These are phyloP conservation scores for Lasiodiplodia sp. DNA, from an alignment of 2,329 filamentous ascomycete species.

Conservation along the genomic window DNA sequence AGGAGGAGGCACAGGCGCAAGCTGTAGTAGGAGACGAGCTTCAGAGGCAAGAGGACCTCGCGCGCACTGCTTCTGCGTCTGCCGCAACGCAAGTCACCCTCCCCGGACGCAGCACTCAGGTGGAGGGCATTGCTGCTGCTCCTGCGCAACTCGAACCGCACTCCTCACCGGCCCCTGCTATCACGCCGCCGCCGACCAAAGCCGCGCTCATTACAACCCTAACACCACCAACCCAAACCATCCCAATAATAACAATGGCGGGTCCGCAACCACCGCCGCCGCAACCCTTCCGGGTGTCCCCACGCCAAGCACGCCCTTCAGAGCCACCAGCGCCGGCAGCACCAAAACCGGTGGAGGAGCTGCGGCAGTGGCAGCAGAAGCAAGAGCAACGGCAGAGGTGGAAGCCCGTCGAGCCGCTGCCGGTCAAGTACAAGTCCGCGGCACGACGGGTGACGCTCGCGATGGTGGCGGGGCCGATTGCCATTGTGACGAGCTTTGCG, in stretches of 20 bases:
- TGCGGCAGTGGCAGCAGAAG: too few species aligned
- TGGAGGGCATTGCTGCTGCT: neutral
- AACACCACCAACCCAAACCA: neutral
- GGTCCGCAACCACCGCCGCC: neutral
- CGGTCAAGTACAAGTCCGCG: slow-evolving; percentile 39
- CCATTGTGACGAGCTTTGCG: slow-evolving; percentile 44
- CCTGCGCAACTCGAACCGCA: neutral
- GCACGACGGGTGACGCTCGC: slow-evolving; percentile 43
- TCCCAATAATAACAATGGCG: neutral
- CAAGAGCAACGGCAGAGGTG: neutral
- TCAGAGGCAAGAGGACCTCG: neutral
- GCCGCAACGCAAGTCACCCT: neutral
- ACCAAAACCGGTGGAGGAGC: too few species aligned
- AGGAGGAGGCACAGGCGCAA: neutral
- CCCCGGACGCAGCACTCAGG: neutral
- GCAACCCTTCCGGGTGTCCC: neutral
- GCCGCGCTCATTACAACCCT: neutral
- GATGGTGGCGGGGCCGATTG: slow-evolving; percentile 45
- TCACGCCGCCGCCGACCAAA: neutral
- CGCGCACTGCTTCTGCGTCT: neutral
- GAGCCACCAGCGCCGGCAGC: neutral
- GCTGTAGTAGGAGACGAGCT: neutral
- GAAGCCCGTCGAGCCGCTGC: slow-evolving; percentile 24
- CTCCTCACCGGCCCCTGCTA: neutral
- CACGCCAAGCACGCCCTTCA: neutral